A percentile compares a stretch with the other conserved stretches of the same genome.
Conservation (phyloP, 768 basidiomycete species). For the Calocera viscosa region DNA sequence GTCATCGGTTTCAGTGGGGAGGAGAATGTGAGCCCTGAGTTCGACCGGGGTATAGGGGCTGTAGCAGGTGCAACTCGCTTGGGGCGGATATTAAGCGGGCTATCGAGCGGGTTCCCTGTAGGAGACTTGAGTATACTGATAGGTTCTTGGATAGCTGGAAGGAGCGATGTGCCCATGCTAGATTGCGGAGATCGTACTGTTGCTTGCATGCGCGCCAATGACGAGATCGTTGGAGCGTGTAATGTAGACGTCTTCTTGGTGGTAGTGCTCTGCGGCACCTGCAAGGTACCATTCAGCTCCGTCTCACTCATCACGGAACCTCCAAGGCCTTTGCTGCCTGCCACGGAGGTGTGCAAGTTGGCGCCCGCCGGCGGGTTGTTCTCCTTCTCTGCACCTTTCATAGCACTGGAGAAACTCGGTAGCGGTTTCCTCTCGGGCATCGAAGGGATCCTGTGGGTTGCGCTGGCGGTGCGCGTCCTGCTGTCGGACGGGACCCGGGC, state of each 20-base stretch:
- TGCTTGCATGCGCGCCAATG: constrained; percentile 44
- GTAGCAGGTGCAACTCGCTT: neutral
- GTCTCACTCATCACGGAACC: neutral
- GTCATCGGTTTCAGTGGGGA: neutral
- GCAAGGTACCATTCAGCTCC: neutral
- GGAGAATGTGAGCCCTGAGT: neutral
- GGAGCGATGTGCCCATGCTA: neutral
- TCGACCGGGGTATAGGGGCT: neutral
- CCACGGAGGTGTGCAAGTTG: neutral
- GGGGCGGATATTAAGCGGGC: neutral
- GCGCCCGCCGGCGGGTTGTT: neutral
- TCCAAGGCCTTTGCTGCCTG: neutral
- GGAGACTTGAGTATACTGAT: neutral
- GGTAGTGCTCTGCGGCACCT: neutral
- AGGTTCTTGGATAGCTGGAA: neutral
- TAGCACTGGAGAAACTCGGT: neutral
- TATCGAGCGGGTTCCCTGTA: neutral
- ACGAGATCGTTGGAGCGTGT: constrained; percentile 65
- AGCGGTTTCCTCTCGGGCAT: neutral
- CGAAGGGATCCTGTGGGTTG: neutral
- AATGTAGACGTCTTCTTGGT: constrained; percentile 38
- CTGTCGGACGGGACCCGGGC: neutral
- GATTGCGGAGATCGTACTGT: constrained; percentile 1
- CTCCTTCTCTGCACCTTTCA: neutral
- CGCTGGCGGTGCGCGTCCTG: neutral